Conservation (phyloP, 2,329 filamentous ascomycete genomes). For the Penicillium sp. region DNA sequence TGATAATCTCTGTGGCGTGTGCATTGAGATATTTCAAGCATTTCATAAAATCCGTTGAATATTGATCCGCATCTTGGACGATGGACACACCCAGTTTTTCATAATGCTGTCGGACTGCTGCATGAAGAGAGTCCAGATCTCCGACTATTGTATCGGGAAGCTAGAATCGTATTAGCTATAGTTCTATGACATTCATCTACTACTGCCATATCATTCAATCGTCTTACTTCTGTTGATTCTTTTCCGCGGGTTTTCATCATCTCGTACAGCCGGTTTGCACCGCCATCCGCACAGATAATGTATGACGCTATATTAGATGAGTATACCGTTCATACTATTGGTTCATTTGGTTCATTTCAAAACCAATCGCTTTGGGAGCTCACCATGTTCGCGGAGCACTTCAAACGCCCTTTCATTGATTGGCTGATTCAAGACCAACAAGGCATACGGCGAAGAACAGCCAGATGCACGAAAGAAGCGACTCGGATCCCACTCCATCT, state of each 20-base stretch:
- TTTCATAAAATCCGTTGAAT: constrained; percentile 89
- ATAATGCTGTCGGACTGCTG: constrained; percentile 62
- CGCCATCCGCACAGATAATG: constrained; percentile 81
- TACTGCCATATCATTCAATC: too few relatives aligned
- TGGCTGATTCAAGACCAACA: constrained; percentile 59
- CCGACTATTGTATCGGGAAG: constrained; percentile 71
- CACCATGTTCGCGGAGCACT: constrained; percentile 36
- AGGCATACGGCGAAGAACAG: constrained; percentile 35
- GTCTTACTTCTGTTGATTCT: constrained; percentile 31
- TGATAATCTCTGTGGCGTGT: constrained; percentile 25
- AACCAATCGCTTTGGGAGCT: too few relatives aligned
- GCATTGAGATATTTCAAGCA: constrained; percentile 57
- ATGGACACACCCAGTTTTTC: constrained; percentile 55
- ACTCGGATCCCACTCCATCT: constrained; percentile 40
- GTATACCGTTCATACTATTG: not conserved
- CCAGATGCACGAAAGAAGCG: constrained; percentile 34
- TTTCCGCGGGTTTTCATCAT: constrained; percentile 35
- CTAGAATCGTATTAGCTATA: too few relatives aligned
- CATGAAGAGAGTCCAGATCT: constrained; percentile 77
- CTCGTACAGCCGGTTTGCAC: constrained; percentile 68
- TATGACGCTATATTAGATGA: constrained; percentile 50
- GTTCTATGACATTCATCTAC: too few relatives aligned
- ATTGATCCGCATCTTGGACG: constrained; percentile 68
- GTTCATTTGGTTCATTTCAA: too few relatives aligned
- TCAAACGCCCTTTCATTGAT: constrained; percentile 44